Percentiles rank a stretch among this genome's conserved stretches.
phyloP scores from a whole-genome alignment of 352 stramenopile species.

The Phytopythium cucurbitacearum region DNA sequence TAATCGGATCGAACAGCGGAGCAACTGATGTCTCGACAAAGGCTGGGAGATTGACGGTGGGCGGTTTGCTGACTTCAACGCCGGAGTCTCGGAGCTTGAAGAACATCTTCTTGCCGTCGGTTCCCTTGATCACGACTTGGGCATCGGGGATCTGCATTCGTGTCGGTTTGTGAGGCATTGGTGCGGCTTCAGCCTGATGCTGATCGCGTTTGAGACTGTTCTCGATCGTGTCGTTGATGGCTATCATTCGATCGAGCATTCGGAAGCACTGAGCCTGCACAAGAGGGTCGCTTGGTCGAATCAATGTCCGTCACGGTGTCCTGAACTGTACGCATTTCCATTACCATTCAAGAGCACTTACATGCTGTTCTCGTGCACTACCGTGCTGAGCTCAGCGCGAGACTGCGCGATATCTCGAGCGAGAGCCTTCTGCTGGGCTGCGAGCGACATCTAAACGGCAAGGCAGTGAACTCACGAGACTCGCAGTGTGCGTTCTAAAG shows the following conservation, averaged over 20 bases:
- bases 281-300: constrained; percentile 2
- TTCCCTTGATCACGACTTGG: constrained; percentile 23
- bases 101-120: constrained; percentile 35
- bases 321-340: no score
- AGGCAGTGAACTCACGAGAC: background rate
- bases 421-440: background rate
- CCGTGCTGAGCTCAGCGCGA: background rate
- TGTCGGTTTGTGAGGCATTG: background rate
- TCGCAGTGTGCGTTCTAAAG: background rate
- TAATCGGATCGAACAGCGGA: background rate
- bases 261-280: constrained; percentile 7
- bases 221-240: constrained; percentile 5
- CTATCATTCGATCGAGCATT: constrained; percentile 11
- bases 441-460: background rate
- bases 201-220: constrained; percentile 2
- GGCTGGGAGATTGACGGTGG: no score
- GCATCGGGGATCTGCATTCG: constrained; percentile 14
- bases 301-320: no score
- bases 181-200: background rate
- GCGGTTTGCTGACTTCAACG: background rate
- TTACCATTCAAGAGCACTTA: background rate
- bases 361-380: background rate
- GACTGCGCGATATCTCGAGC: background rate
- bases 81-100: constrained; percentile 19
- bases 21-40: no score